Base-by-base conservation (phyloP, 2,329 filamentous ascomycete species). In the Apiospora marii region DNA sequence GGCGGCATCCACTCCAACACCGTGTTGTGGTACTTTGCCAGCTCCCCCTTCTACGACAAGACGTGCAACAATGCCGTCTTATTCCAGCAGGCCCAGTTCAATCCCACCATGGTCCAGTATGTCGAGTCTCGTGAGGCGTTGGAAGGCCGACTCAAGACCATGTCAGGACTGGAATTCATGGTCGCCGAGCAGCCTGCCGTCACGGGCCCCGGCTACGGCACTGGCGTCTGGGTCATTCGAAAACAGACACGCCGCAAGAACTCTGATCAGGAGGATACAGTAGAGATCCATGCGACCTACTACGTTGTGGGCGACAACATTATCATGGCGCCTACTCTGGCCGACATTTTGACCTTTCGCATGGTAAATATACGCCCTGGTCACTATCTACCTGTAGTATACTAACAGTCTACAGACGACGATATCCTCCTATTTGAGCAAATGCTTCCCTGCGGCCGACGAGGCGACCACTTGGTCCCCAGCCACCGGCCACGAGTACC, bases 41-140 rank as follows among this genome's bases (percentile, higher is more conserved):
- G 88, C 74, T 92, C 91, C 73, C 90, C 91, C 34, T 93, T 92
- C 82, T 93, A 90, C 82, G 91, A 92, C 81, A 85, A 83, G 73
- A 92, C 89, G 2, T 92, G 90, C 75, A 93, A 92, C 80, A 93
- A 93, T 80, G 89, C 88, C 75, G 85, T 92, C 48, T 84, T 93
- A 51, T 88, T 87, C 77, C 87, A 84, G 74, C 91, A 93, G 80
- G 89, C 90, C 58, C 85, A 89, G 81, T 89, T 86, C 82, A 92
- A 92, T 80, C 84, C 84, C 37, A 83, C 85, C 74, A 89, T 92
- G 85, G 84, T 84, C 67, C 85, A 86, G 67, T 84, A 89, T 34
- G 86, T 93, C 14, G 83, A 86, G 72, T 92, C 89, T 0, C 88
- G 91, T 67, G 90, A 91, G 77, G 85, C 87, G 3, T 92, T 93